Evolutionary conservation across 768 basidiomycete species (phyloP).

Genomic region (Panellus pusillus): DNA sequence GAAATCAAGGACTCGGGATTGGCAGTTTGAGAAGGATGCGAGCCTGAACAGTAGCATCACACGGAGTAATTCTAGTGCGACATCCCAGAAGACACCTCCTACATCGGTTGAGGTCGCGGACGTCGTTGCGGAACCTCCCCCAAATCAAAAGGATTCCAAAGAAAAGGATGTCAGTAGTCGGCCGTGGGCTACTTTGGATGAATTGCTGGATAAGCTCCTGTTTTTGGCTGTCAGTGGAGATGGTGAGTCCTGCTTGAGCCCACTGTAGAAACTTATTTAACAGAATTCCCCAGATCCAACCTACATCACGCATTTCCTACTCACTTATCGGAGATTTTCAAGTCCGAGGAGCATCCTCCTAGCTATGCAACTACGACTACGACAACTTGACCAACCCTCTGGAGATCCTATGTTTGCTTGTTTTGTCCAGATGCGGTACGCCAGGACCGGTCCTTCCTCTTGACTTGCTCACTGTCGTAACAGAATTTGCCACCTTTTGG

Average conservation of each 20-base stretch:
- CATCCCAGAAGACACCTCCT: conserved; percentile 14
- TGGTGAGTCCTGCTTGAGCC: conserved; percentile 43
- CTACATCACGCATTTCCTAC: conserved; percentile 76
- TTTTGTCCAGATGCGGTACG: conserved; percentile 85
- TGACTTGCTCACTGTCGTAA: conserved; percentile 4
- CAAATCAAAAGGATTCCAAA: conserved; percentile 34
- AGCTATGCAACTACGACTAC: conserved; percentile 86
- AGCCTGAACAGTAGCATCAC: conserved; percentile 4
- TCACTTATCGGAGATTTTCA: conserved; percentile 82
- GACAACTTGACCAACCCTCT: conserved; percentile 67
- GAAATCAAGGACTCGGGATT: conserved; percentile 28
- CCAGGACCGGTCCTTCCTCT: neutral
- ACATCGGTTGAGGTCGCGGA: conserved; percentile 14
- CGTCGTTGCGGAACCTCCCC: conserved; percentile 24
- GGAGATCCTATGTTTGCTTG: conserved; percentile 85
- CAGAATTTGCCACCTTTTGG: conserved; percentile 79
- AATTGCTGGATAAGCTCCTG: conserved; percentile 77
- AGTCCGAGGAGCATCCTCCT: conserved; percentile 77
- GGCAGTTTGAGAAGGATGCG: conserved; percentile 22
- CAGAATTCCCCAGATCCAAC: conserved; percentile 55
- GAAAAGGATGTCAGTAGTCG: conserved; percentile 58
- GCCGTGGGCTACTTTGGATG: conserved; percentile 75
- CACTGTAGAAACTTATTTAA: conserved; percentile 7
- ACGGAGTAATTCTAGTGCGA: conserved; percentile 16
- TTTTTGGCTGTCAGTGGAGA: conserved; percentile 85